Base-by-base conservation (phyloP, 352 stramenopile species). In the Phytophthora hibernalis region DNA sequence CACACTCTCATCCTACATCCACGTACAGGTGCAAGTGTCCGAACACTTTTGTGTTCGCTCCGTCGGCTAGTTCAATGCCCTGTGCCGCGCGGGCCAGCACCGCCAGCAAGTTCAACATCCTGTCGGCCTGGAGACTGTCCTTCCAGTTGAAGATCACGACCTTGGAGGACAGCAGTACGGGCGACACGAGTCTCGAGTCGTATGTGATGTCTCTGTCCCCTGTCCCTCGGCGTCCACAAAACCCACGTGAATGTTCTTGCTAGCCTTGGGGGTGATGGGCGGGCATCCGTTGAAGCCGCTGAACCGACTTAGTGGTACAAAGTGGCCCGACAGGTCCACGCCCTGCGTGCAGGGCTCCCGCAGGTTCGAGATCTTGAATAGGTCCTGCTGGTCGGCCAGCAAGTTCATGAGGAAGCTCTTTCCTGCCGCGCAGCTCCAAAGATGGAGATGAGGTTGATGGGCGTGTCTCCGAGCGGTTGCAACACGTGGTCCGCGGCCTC, bases 71-170 rank as follows among this genome's bases (percentile, higher is more conserved):
- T 35, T 96, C 88, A 55, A 96, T 91, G 11, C 87, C 87, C 54
- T 95, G 86, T 0, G 88, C 88, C 13, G 88, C 88, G 43, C 87
- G 82, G 5, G 88, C 83, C 3, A 96, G 62, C 3, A 96, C 88
- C 0, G 86, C 88, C 30, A 96, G 68, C 31, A 96, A 28, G 28
- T 96, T 96, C 20, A 96, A 72, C 61, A 96, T 96, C 18, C 88
- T 85, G 24, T 96, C 88, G 1, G 85, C 82, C 47, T 96, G 86
- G 1, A 96, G 60, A 75, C 85, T 93, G 64, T 96, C 88, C 62
- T 96, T 96, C 88, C 88, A 96, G 70, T 96, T 96, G 63, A 96
- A 96, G n/a, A 96, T 70, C 35, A 96, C 88, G 0, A 87, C 86
- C 54, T 96, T 96, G 21, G 88, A 96, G 20, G 88, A 67, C n/a